These are phyloP conservation scores for Beta macrorhiza DNA, from an alignment of 179 eudicot genomes.

Conservation along the genomic window DNA sequence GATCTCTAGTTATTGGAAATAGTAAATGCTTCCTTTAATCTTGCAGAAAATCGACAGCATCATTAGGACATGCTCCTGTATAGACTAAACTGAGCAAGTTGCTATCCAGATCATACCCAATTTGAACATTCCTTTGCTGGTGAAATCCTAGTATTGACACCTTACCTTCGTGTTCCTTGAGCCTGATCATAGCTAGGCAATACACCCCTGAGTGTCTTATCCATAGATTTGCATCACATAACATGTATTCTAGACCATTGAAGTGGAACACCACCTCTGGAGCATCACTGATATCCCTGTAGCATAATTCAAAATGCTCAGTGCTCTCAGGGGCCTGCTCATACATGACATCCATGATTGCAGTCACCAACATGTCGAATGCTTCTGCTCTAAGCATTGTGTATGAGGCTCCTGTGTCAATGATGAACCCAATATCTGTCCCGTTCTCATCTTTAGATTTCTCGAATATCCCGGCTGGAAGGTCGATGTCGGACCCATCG, in stretches of 20 bases:
- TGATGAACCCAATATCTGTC: slow-evolving; percentile 19
- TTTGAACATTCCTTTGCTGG: slow-evolving; percentile 37
- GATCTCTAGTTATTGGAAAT: neutral
- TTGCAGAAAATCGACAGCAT: slow-evolving; percentile 30
- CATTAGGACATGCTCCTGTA: slow-evolving; percentile 36
- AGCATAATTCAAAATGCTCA: slow-evolving; percentile 27
- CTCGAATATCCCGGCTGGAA: slow-evolving; percentile 27
- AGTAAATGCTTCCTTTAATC: neutral
- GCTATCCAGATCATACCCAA: slow-evolving; percentile 30
- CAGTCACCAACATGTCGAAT: slow-evolving; percentile 25
- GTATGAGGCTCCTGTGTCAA: slow-evolving; percentile 34
- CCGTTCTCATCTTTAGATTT: slow-evolving; percentile 15
- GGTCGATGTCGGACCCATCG: slow-evolving; percentile 26
- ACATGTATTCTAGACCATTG: slow-evolving; percentile 30
- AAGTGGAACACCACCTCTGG: slow-evolving; percentile 37
- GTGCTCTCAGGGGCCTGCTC: slow-evolving; percentile 25
- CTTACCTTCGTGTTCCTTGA: slow-evolving; percentile 24
- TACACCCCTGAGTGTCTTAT: slow-evolving; percentile 24
- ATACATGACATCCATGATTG: slow-evolving; percentile 28
- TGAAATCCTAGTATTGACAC: slow-evolving; percentile 32
- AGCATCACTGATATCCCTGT: slow-evolving; percentile 30
- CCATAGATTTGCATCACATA: slow-evolving; percentile 38
- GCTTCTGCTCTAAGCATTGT: slow-evolving; percentile 31
- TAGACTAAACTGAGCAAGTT: slow-evolving; percentile 32
- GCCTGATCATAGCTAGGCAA: slow-evolving; percentile 32